phyloP scores from a whole-genome alignment of 163 green algal species.

The Smithsoniella earleae region DNA sequence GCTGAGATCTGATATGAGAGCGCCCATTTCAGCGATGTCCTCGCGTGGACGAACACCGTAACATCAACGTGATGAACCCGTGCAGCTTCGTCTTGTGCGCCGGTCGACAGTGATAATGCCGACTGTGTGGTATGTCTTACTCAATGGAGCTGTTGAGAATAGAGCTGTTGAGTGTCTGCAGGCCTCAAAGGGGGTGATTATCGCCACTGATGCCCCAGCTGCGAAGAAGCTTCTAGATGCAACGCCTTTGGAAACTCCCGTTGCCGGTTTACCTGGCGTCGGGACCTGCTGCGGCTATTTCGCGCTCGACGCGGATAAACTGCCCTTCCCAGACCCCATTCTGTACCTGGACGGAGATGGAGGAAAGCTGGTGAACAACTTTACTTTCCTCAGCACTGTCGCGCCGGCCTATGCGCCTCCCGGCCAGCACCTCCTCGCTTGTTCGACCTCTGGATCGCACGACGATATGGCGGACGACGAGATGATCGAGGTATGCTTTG shows the following conservation, averaged over 20 bases:
- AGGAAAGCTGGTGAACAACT: conserved; percentile 89
- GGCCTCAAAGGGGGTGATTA: conserved; percentile 73
- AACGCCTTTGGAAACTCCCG: conserved; percentile 47
- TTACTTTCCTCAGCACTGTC: conserved; percentile 83
- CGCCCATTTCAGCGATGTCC: too few relatives aligned
- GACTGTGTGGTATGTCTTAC: too few relatives aligned
- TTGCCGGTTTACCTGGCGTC: conserved; percentile 44
- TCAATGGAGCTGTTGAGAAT: too few relatives aligned
- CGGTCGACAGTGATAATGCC: too few relatives aligned
- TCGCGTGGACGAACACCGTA: too few relatives aligned
- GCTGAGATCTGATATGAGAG: too few relatives aligned
- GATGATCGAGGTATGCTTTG: conserved; percentile 48
- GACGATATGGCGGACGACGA: conserved; percentile 56
- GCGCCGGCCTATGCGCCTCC: conserved; percentile 76
- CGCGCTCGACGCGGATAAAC: conserved; percentile 41
- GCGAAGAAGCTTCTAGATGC: conserved; percentile 60
- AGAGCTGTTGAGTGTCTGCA: too few relatives aligned
- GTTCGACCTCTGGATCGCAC: conserved; percentile 57
- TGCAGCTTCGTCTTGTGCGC: too few relatives aligned
- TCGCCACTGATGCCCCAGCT: conserved; percentile 77
- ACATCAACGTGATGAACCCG: too few relatives aligned
- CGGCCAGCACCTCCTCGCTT: conserved; percentile 49
- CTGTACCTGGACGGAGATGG: conserved; percentile 88
- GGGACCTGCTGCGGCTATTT: conserved; percentile 94
- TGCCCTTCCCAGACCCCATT: conserved; percentile 57